Evolutionary conservation across 2,329 filamentous ascomycete genomes (phyloP).

Genomic region (Colletotrichum eremochloae): DNA sequence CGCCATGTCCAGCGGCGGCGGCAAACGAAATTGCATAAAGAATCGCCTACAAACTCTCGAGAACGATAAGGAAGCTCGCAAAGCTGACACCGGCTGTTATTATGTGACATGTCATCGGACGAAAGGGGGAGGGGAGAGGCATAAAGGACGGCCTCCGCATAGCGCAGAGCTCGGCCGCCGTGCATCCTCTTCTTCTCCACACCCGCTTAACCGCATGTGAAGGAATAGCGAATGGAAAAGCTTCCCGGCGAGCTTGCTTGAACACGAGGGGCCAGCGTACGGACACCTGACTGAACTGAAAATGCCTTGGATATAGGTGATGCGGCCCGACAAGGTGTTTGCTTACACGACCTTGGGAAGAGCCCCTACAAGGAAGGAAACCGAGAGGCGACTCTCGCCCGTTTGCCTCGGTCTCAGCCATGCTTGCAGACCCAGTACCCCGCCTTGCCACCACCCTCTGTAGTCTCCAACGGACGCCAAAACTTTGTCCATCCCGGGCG

Average conservation of each 20-base stretch:
- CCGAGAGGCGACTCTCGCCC: neutral
- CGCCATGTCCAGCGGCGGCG: neutral
- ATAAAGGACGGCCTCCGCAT: conserved; percentile 21
- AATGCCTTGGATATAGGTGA: conserved; percentile 32
- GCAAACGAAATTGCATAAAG: conserved; percentile 20
- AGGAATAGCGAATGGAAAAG: neutral
- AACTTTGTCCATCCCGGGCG: conserved; percentile 41
- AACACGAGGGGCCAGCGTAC: neutral
- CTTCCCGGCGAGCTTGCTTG: conserved; percentile 14
- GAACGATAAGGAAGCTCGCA: neutral
- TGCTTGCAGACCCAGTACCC: conserved; percentile 43
- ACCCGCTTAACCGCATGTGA: conserved; percentile 17
- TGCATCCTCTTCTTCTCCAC: neutral
- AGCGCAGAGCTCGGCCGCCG: conserved; percentile 14
- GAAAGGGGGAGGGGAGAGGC: neutral
- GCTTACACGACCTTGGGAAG: conserved; percentile 13
- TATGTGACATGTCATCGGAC: conserved; percentile 16
- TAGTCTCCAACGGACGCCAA: conserved; percentile 32
- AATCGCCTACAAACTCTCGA: conserved; percentile 14
- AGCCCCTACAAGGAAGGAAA: conserved; percentile 11
- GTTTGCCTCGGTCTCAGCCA: conserved; percentile 14
- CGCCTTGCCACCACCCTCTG: conserved; percentile 1
- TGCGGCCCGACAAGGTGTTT: conserved; percentile 13
- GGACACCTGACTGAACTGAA: conserved; percentile 23
- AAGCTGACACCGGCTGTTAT: neutral